Evolutionary conservation across 164 flowering plant species (phyloP), one percentile per base, ranked within the genome.

Genomic region (Akebia trifoliata): DNA sequence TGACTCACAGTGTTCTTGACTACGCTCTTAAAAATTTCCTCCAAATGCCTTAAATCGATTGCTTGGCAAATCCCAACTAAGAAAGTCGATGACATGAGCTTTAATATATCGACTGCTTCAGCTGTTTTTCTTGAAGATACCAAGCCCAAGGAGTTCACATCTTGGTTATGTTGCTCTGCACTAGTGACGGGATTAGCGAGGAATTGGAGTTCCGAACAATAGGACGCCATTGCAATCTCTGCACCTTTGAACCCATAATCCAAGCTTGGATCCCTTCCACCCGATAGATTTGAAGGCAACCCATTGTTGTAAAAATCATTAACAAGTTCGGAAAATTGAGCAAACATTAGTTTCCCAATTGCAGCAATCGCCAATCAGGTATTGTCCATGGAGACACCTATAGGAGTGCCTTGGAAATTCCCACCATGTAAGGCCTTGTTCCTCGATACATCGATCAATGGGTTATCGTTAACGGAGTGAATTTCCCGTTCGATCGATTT

Each of bases 201-300:
- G 56, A 49, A 70, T n/a, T 50, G 73, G 1, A 70, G 60, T 60
- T 70, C 73, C 0, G 73, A 70, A 4, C 69, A 65, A 40, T 70
- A 70, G 8, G 73, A 57, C 0, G 73, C 73, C 73, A 70, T 70
- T 37, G 73, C 73, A n/a, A 70, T 70, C 54, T 70, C 73, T 1
- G 73, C 73, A 12, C 73, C 73, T 42, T 70, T 70, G 25, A 65
- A 55, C 0, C 73, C 73, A 24, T 70, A 70, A 54, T 70, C 73
- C 32, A 70, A 44, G 36, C 73, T 65, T 2, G 73, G 73, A 28
- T 64, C 40, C 12, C 63, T 59, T 0, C 73, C 73, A 35, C 66
- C 73, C 37, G 62, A 60, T 18, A 70, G 56, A 24, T 70, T 70
- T 0, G 73, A 70, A 1, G 73, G 73, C 14, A 70, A 52, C 1